Evolutionary conservation across 768 basidiomycete species (phyloP).

Genomic region (Kwoniella pini): DNA sequence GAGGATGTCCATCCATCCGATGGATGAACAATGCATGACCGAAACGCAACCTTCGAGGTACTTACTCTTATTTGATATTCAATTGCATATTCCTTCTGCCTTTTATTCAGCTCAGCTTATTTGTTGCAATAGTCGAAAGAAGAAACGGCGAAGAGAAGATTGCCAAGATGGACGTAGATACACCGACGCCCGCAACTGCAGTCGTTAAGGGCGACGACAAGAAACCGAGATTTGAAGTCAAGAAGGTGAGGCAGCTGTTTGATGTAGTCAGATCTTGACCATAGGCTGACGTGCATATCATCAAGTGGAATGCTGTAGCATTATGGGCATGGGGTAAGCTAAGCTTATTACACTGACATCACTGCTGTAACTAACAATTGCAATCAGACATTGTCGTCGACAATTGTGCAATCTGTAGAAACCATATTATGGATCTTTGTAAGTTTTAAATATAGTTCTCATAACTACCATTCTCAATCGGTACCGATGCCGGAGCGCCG

Average conservation of each 20-base stretch:
- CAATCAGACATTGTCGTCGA: slow-evolving; percentile 90
- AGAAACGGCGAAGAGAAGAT: not conserved
- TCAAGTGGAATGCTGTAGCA: slow-evolving; percentile 96
- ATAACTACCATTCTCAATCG: not conserved
- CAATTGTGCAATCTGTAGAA: slow-evolving; percentile 99
- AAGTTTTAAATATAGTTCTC: slow-evolving; percentile 52
- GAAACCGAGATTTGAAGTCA: slow-evolving; percentile 86
- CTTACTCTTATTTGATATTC: not conserved
- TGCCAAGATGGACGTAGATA: slow-evolving; percentile 41
- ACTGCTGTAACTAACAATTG: not conserved
- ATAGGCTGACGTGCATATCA: not conserved
- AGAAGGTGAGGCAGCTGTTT: slow-evolving; percentile 69
- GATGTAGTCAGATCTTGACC: not conserved
- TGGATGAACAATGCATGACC: not conserved
- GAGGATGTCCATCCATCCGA: slow-evolving; percentile 1
- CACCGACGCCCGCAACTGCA: slow-evolving; percentile 19
- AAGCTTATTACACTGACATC: not conserved
- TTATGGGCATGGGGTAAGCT: slow-evolving; percentile 95
- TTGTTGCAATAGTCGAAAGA: too few relatives aligned
- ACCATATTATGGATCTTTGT: slow-evolving; percentile 99
- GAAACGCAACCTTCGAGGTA: slow-evolving; percentile 8
- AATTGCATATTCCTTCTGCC: not conserved
- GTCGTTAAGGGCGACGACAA: slow-evolving; percentile 57
- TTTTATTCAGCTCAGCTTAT: not conserved
- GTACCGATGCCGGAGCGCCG: too few relatives aligned